These are phyloP conservation scores for Fusarium sp. DNA, from an alignment of 2,329 filamentous ascomycete species.

Conservation along the genomic window DNA sequence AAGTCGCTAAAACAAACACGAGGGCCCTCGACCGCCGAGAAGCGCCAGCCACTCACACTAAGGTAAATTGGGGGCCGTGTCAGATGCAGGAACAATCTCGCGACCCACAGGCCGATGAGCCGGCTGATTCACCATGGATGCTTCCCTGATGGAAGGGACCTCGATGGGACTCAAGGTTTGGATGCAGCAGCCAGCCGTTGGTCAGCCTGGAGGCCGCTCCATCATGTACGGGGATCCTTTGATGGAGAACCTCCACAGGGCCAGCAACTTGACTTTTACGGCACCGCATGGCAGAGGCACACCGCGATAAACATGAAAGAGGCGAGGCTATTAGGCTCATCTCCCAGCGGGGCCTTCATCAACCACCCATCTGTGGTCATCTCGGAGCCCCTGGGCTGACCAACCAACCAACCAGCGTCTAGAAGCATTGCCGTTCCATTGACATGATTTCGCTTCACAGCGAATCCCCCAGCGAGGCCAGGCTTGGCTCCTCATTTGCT, in stretches of 20 bases:
- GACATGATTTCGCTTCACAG: slow-evolving; percentile 42
- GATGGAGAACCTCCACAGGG: not conserved
- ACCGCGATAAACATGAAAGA: slow-evolving; percentile 4
- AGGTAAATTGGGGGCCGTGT: slow-evolving; percentile 37
- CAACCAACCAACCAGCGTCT: slow-evolving; percentile 33
- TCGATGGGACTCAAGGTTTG: not conserved
- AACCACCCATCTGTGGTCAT: slow-evolving; percentile 22
- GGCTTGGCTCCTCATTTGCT: slow-evolving; percentile 32
- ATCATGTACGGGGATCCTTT: slow-evolving; percentile 16
- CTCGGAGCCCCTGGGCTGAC: slow-evolving; percentile 16
- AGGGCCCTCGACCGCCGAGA: slow-evolving; percentile 23
- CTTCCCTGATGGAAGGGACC: slow-evolving; percentile 5
- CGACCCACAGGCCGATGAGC: slow-evolving; percentile 43
- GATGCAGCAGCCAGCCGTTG: not conserved
- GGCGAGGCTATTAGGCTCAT: slow-evolving; percentile 35
- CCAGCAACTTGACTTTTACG: not conserved
- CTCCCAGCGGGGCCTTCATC: slow-evolving; percentile 29
- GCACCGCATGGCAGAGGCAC: not conserved
- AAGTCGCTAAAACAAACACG: slow-evolving; percentile 34
- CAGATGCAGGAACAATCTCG: slow-evolving; percentile 51
- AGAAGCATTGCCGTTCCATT: slow-evolving; percentile 20
- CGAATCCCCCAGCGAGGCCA: slow-evolving; percentile 13
- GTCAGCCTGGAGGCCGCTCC: slow-evolving; percentile 8
- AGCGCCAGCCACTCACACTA: slow-evolving; percentile 38
- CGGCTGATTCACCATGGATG: slow-evolving; percentile 33